Evolutionary conservation across 352 stramenopile genomes (phyloP).

Genomic region (Phytophthora melonis): DNA sequence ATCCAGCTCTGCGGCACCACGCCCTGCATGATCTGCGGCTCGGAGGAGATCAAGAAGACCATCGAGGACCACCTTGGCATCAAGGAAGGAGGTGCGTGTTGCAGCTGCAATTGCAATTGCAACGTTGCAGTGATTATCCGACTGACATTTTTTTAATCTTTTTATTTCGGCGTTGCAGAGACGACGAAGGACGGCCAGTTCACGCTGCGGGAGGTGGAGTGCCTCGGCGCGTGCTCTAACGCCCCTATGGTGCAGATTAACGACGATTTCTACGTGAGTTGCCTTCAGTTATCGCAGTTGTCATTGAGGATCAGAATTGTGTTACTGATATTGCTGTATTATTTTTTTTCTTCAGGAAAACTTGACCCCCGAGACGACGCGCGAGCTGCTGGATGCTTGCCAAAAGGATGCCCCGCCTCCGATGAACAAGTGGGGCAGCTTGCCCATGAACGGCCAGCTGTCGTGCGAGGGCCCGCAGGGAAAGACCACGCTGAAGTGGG

Average conservation of each 20-base stretch:
- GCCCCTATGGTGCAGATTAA: slow-evolving; percentile 99
- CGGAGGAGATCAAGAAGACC: slow-evolving; percentile 99
- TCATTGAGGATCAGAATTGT: not conserved
- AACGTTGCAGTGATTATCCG: not conserved
- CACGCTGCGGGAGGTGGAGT: slow-evolving; percentile 99
- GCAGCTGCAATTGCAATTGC: not conserved
- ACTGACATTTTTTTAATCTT: not conserved
- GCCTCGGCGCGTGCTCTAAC: slow-evolving; percentile 99
- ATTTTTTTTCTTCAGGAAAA: slow-evolving; percentile 91
- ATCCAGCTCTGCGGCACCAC: slow-evolving; percentile 99
- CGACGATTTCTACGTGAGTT: slow-evolving; percentile 95
- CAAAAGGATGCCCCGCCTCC: slow-evolving; percentile 92
- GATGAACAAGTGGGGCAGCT: slow-evolving; percentile 98
- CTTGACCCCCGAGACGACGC: slow-evolving; percentile 97
- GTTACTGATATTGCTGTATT: slow-evolving; percentile 12
- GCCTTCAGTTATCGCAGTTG: not conserved
- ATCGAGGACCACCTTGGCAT: slow-evolving; percentile 98
- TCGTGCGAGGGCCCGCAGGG: slow-evolving; percentile 97
- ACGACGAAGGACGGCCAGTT: slow-evolving; percentile 84
- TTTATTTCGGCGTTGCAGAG: slow-evolving; percentile 48
- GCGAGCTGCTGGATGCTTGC: slow-evolving; percentile 97
- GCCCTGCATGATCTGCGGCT: slow-evolving; percentile 99
- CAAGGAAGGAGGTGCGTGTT: slow-evolving; percentile 91
- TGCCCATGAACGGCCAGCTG: slow-evolving; percentile 99
- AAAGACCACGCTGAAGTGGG: slow-evolving; percentile 95